These are phyloP conservation scores for Debaryomycetaceae sp. DNA, from an alignment of 1,139 yeast genomes.

Conservation along the genomic window DNA sequence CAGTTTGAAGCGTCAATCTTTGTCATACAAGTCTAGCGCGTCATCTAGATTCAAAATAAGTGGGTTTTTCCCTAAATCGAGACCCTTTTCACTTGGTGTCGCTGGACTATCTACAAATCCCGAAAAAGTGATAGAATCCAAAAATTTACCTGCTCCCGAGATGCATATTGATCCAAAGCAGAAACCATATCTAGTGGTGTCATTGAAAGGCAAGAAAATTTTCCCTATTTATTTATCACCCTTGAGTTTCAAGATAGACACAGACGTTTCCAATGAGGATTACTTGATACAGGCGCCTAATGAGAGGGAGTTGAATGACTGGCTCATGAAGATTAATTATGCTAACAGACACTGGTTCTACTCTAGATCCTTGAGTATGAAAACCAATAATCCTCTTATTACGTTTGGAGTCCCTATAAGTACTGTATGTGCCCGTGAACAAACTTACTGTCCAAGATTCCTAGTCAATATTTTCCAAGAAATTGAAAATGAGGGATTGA, in stretches of 20 bases:
- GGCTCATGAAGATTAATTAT: conserved; percentile 57
- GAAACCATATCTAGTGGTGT: conserved; percentile 57
- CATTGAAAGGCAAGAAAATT: conserved; percentile 48
- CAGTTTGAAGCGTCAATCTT: conserved; percentile 38
- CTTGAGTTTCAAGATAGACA: conserved; percentile 59
- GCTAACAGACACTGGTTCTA: conserved; percentile 57
- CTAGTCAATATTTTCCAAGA: conserved; percentile 64
- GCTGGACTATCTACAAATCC: conserved; percentile 18
- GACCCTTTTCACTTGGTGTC: conserved; percentile 30
- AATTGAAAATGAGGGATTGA: conserved; percentile 78
- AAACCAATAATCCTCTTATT: conserved; percentile 24
- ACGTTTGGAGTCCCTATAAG: conserved; percentile 91
- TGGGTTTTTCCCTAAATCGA: conserved; percentile 39
- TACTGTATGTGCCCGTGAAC: conserved; percentile 71
- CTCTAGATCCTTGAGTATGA: conserved; percentile 39
- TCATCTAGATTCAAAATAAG: conserved; percentile 43
- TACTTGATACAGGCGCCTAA: conserved; percentile 65
- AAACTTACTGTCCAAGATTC: conserved; percentile 58
- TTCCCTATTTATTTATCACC: conserved; percentile 56
- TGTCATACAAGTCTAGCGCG: conserved; percentile 37
- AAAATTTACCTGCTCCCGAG: conserved; percentile 59
- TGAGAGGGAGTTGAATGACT: conserved; percentile 67
- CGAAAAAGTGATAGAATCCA: conserved; percentile 50
- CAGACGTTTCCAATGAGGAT: conserved; percentile 51
- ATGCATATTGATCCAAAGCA: conserved; percentile 39